phyloP scores from a whole-genome alignment of 2,329 filamentous ascomycete species.

The Beauveria scarabaeidicola region DNA sequence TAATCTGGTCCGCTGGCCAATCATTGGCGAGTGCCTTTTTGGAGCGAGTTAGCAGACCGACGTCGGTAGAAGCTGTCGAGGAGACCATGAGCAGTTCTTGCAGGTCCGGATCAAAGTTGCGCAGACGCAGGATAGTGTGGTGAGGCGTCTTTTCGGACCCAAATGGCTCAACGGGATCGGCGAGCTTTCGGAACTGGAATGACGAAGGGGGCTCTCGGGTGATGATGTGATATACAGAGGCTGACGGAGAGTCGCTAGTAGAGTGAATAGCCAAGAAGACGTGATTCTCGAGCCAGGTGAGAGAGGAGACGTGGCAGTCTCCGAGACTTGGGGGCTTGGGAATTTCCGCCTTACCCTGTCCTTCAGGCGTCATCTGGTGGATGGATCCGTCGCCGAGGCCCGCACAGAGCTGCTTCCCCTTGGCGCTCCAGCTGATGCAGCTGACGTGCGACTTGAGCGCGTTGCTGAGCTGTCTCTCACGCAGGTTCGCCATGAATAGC shows the following conservation, averaged over 20 bases:
- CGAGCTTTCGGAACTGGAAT: constrained; percentile 66
- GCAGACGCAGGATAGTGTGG: constrained; percentile 68
- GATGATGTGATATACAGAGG: constrained; percentile 72
- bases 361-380: constrained; percentile 76
- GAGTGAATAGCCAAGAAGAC: constrained; percentile 75
- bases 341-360: constrained; percentile 67
- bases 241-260: constrained; percentile 46
- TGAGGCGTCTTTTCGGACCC: constrained; percentile 59
- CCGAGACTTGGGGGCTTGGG: constrained; percentile 63
- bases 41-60: constrained; percentile 70
- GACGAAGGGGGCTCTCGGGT: constrained; percentile 50
- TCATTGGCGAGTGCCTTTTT: constrained; percentile 56
- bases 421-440: constrained; percentile 83
- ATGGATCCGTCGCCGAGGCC: constrained; percentile 74
- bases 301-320: constrained; percentile 65
- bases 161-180: constrained; percentile 67
- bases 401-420: constrained; percentile 85
- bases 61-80: constrained; percentile 70
- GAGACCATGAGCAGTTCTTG: constrained; percentile 75
- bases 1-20: constrained; percentile 49
- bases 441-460: constrained; percentile 65
- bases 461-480: constrained; percentile 55
- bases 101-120: constrained; percentile 71
- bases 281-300: constrained; percentile 84
- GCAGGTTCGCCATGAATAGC: constrained; percentile 74